A percentile compares a stretch with the other conserved stretches of the same genome.
These are phyloP conservation scores for Fonsecaea nubica DNA, from an alignment of 2,329 filamentous ascomycete genomes.

Conservation along the genomic window DNA sequence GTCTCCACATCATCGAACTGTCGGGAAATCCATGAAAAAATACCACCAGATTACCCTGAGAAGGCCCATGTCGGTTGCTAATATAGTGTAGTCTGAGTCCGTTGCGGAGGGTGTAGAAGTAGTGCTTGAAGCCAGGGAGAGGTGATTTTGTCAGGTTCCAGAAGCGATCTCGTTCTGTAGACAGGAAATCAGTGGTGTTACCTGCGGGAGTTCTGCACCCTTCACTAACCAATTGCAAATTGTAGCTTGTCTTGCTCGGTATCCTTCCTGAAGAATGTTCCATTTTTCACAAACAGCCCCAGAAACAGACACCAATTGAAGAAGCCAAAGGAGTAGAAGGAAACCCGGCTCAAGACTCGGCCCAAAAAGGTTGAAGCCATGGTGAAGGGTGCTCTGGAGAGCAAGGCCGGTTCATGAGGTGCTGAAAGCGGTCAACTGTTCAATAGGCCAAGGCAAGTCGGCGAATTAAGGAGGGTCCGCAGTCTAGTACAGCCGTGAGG, in stretches of 20 bases:
- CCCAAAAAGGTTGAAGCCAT: constrained; percentile 30
- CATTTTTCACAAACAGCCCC: constrained; percentile 43
- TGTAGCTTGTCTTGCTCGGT: constrained; percentile 51
- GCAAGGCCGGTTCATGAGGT: constrained; percentile 16
- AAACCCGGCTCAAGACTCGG: constrained; percentile 16
- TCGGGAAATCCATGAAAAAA: constrained; percentile 68
- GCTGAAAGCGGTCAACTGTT: constrained; percentile 13
- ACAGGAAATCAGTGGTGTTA: constrained; percentile 9
- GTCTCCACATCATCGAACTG: constrained; percentile 62
- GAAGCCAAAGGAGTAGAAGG: constrained; percentile 43
- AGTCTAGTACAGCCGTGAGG: background rate
- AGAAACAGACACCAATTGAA: constrained; percentile 47
- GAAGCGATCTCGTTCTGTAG: constrained; percentile 57
- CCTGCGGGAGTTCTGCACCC: background rate
- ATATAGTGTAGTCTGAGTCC: constrained; percentile 64
- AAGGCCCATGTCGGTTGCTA: constrained; percentile 47
- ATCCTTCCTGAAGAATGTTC: constrained; percentile 47
- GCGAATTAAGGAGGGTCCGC: background rate
- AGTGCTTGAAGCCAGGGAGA: constrained; percentile 55
- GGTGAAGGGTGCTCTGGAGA: background rate
- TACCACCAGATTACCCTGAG: constrained; percentile 51
- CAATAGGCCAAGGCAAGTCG: background rate
- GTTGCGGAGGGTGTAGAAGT: constrained; percentile 57
- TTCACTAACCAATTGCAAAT: constrained; percentile 49
- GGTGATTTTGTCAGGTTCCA: constrained; percentile 59